phyloP scores from a whole-genome alignment of 768 basidiomycete genomes.

The Tremella yokohamensis region DNA sequence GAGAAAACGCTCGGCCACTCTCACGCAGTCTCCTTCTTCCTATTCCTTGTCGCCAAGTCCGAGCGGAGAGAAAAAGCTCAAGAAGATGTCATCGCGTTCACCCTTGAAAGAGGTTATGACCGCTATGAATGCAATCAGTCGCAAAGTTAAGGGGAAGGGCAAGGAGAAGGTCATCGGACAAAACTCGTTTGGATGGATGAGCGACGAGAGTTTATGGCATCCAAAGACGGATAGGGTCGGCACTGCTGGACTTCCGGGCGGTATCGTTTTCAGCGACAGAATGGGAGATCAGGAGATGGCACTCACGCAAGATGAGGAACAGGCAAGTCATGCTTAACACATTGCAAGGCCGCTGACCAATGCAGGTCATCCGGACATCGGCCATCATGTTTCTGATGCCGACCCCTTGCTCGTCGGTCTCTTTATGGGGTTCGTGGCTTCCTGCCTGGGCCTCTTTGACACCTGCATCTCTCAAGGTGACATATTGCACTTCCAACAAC shows the following conservation, averaged over 20 bases:
- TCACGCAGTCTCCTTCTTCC: constrained; percentile 29
- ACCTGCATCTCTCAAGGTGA: constrained; percentile 22
- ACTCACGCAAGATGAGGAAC: constrained; percentile 4
- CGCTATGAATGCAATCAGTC: constrained; percentile 27
- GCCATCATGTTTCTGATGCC: constrained; percentile 39
- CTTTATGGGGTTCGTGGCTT: constrained; percentile 44
- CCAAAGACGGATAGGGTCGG: constrained; percentile 26
- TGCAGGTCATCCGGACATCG: constrained; percentile 29
- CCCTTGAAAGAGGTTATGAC: constrained; percentile 43
- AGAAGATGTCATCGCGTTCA: constrained; percentile 27
- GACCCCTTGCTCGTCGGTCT: constrained; percentile 38
- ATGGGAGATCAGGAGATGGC: constrained; percentile 46
- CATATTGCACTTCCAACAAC: constrained; percentile 37
- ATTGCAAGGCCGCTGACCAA: not conserved
- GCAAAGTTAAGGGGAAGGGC: constrained; percentile 31
- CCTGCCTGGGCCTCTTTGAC: constrained; percentile 34
- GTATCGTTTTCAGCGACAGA: constrained; percentile 42
- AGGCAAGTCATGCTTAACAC: not conserved
- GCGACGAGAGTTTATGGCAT: constrained; percentile 12
- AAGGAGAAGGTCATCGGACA: constrained; percentile 24
- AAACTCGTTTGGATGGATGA: constrained; percentile 15
- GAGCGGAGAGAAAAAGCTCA: constrained; percentile 19
- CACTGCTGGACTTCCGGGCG: constrained; percentile 37
- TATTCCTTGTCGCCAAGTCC: constrained; percentile 35
- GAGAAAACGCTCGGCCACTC: constrained; percentile 22